Conservation (phyloP, 2,329 filamentous ascomycete genomes). For the Calonectria leucothoes region DNA sequence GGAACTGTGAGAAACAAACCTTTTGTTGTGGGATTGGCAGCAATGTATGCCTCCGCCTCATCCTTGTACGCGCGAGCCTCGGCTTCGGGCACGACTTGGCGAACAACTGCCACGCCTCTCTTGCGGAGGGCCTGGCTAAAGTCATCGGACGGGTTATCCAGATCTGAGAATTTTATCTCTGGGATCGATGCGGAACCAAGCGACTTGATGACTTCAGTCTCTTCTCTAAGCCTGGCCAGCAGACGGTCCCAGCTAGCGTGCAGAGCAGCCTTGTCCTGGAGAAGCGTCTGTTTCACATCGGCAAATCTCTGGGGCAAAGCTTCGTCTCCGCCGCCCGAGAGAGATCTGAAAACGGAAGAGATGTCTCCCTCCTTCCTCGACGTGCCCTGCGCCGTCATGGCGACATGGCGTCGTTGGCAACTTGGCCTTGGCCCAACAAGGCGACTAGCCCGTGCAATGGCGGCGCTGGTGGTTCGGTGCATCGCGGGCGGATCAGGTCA, state of each 20-base stretch:
- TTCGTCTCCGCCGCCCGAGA: conserved; percentile 3
- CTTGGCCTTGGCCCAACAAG: neutral
- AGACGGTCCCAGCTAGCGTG: conserved; percentile 9
- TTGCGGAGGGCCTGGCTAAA: conserved; percentile 1
- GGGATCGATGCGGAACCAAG: neutral
- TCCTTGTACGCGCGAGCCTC: conserved; percentile 9
- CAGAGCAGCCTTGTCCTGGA: neutral
- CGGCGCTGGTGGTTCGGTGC: neutral
- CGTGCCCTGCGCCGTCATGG: neutral
- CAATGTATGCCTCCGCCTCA: conserved; percentile 10
- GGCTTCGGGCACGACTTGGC: neutral
- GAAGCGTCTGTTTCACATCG: neutral
- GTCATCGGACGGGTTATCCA: neutral
- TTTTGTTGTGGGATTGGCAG: conserved; percentile 4
- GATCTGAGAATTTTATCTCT: neutral
- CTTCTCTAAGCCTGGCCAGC: neutral
- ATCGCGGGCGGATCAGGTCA: neutral
- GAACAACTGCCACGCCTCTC: conserved; percentile 5
- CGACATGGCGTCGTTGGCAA: neutral
- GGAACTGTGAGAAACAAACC: neutral
- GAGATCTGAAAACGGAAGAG: conserved; percentile 5
- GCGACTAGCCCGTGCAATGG: neutral
- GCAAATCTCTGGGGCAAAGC: neutral
- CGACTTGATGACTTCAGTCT: neutral
- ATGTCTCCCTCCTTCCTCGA: conserved; percentile 12